Percentiles rank a stretch among this genome's conserved stretches.
phyloP scores from a whole-genome alignment of 805 yeast species.

The Pichia californica region DNA sequence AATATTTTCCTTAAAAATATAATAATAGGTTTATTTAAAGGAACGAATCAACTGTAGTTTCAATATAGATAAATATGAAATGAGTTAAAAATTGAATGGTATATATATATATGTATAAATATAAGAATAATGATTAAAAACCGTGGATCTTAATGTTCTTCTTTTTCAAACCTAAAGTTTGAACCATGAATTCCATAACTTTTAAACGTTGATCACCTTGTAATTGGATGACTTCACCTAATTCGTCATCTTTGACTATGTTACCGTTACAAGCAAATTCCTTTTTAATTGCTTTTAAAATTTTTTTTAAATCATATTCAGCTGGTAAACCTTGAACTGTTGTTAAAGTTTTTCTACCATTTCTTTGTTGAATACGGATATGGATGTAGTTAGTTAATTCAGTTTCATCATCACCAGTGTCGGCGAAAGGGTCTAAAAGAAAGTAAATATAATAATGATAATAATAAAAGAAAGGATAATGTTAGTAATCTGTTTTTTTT shows the following conservation, averaged over 20 bases:
- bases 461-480: not conserved
- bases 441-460: not conserved
- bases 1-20: too few relatives aligned
- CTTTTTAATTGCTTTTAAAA: conserved; percentile 88
- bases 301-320: conserved; percentile 92
- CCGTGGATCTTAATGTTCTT: conserved; percentile 98
- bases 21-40: too few relatives aligned
- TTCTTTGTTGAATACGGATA: conserved; percentile 98
- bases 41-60: too few relatives aligned
- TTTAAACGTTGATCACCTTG: conserved; percentile 99
- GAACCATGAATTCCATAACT: conserved; percentile 85
- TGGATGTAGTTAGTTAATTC: conserved; percentile 94
- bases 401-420: conserved; percentile 98
- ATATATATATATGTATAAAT: too few relatives aligned
- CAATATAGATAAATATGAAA: too few relatives aligned
- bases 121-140: conserved; percentile 42
- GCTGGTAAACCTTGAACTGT: conserved; percentile 96
- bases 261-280: conserved; percentile 99
- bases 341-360: conserved; percentile 97
- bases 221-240: conserved; percentile 94
- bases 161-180: conserved; percentile 85
- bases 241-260: conserved; percentile 91
- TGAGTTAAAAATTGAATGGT: too few relatives aligned
- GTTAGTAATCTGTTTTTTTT: too few relatives aligned
- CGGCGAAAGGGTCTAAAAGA: conserved; percentile 89